These are phyloP conservation scores for Lippia alba DNA, from an alignment of 305 asterid species.

Conservation along the genomic window DNA sequence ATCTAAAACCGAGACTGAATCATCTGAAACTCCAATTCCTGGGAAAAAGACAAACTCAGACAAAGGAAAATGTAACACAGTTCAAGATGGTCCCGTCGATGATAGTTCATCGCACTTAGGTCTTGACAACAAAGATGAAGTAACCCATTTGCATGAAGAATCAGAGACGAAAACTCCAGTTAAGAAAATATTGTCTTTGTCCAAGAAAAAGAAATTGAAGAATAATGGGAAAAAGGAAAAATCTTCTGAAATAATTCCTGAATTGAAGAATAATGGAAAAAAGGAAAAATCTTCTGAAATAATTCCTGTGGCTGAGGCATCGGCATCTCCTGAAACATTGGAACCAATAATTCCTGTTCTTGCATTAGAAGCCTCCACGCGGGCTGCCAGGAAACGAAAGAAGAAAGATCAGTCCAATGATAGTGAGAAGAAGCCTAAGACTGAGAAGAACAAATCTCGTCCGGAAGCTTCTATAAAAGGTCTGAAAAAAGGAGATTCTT, in stretches of 20 bases:
- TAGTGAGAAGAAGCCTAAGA: slow-evolving; percentile 53
- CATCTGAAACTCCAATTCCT: slow-evolving; percentile 55
- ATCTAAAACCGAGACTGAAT: slow-evolving; percentile 56
- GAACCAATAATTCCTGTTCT: slow-evolving; percentile 51
- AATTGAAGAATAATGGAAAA: slow-evolving; percentile 28
- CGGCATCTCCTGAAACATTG: slow-evolving; percentile 42
- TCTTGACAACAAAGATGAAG: slow-evolving; percentile 36
- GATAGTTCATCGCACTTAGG: slow-evolving; percentile 34
- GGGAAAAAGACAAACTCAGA: slow-evolving; percentile 59
- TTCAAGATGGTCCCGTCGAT: slow-evolving; percentile 56
- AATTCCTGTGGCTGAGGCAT: slow-evolving; percentile 7
- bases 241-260: slow-evolving; percentile 49
- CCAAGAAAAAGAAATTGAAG: slow-evolving; percentile 50
- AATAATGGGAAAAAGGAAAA: slow-evolving; percentile 29
- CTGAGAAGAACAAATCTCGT: slow-evolving; percentile 54
- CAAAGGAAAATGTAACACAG: slow-evolving; percentile 55
- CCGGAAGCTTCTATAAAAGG: slow-evolving; percentile 47
- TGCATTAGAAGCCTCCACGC: slow-evolving; percentile 45
- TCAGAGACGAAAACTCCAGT: slow-evolving; percentile 49
- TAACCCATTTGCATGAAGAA: slow-evolving; percentile 29
- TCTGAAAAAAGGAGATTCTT: slow-evolving; percentile 41
- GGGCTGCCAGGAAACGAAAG: slow-evolving; percentile 63
- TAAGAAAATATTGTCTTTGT: slow-evolving; percentile 45
- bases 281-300: slow-evolving; percentile 42
- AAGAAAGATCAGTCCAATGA: slow-evolving; percentile 36